Base-by-base conservation (phyloP, 495 filamentous ascomycete genomes). In the Recurvomyces mirabilis region DNA sequence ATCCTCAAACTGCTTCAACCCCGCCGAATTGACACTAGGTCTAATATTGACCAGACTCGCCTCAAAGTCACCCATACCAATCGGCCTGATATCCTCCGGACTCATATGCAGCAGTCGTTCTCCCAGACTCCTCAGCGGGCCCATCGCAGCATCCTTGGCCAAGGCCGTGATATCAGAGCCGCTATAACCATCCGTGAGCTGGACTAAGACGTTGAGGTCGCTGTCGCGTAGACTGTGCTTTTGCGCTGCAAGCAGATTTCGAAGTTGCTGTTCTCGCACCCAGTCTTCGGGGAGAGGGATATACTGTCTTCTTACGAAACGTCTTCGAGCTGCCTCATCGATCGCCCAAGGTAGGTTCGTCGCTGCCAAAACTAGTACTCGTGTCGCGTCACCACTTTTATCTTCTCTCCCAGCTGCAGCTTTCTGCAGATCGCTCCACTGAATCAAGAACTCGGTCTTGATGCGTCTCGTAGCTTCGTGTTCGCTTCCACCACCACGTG, bases 341-440 rank as follows among this genome's bases (percentile, higher is more conserved):
- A 96, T 96, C 30, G 87, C 88, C 91, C 91, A 98, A 1, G 91
- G 91, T 57, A 98, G 63, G 57, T 99, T 99, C 7, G 91, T 99
- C 24, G 91, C 91, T 1, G 91, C 91, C 20, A 99, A 69, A 1
- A 99, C 91, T 13, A 99, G 74, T 2, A 98, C 93, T 25, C 91
- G 71, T 47, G 76, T 89, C 3, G 87, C 75, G 62, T 96, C 89
- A n/a, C 85, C 87, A 17, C 78, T 73, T n/a, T 60, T 71, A 33
- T 72, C 71, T 51, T 89, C 83, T 37, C 84, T 73, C 10, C 91
- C 93, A 1, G 89, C 93, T 0, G 93, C 91, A 5, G 91, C 91
- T 41, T 84, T 78, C 50, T 91, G 84, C 5, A 99, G 67, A 60
- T 94, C 88, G 35, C 81, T 87, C 91, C 91, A 99, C 56, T 95